Evolutionary conservation across 495 filamentous ascomycete genomes (phyloP).

Genomic region (Neurospora discreta): DNA sequence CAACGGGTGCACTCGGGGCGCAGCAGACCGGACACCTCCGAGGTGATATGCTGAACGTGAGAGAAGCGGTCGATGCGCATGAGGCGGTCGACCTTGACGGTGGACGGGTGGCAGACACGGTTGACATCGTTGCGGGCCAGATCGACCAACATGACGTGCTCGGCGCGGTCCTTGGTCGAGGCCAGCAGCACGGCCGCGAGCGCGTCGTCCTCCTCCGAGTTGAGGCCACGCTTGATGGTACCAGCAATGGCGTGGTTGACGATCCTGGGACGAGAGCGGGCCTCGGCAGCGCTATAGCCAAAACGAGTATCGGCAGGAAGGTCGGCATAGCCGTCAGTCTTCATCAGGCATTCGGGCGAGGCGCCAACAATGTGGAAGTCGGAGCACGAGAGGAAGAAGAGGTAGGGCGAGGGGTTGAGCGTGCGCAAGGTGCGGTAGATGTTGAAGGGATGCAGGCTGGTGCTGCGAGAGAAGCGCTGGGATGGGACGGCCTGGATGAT

Average conservation of each 20-base stretch:
- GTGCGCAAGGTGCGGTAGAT: conserved; percentile 93
- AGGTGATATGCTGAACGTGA: conserved; percentile 94
- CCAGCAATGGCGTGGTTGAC: conserved; percentile 97
- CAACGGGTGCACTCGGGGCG: conserved; percentile 78
- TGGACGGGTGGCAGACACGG: conserved; percentile 82
- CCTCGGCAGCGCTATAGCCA: conserved; percentile 13
- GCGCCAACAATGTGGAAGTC: conserved; percentile 94
- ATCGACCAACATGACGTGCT: conserved; percentile 99
- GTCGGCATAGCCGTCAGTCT: conserved; percentile 48
- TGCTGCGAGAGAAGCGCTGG: conserved; percentile 82
- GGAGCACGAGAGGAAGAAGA: conserved; percentile 87
- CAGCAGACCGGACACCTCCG: conserved; percentile 82
- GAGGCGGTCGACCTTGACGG: conserved; percentile 78
- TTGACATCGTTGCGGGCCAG: conserved; percentile 94
- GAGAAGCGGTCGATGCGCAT: conserved; percentile 96
- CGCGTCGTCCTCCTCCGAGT: conserved; percentile 63
- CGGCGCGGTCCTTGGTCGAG: conserved; percentile 87
- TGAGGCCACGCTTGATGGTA: conserved; percentile 79
- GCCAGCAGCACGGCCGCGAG: conserved; percentile 68
- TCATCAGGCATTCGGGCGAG: conserved; percentile 85
- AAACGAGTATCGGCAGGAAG: conserved; percentile 18
- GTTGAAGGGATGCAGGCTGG: conserved; percentile 89
- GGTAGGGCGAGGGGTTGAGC: conserved; percentile 90
- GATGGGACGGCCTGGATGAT: conserved; percentile 97
- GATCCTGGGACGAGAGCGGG: conserved; percentile 52